A percentile compares a stretch with the other conserved stretches of the same genome.
Conservation (phyloP, 2,329 filamentous ascomycete genomes). For the Erysiphe pisi region DNA sequence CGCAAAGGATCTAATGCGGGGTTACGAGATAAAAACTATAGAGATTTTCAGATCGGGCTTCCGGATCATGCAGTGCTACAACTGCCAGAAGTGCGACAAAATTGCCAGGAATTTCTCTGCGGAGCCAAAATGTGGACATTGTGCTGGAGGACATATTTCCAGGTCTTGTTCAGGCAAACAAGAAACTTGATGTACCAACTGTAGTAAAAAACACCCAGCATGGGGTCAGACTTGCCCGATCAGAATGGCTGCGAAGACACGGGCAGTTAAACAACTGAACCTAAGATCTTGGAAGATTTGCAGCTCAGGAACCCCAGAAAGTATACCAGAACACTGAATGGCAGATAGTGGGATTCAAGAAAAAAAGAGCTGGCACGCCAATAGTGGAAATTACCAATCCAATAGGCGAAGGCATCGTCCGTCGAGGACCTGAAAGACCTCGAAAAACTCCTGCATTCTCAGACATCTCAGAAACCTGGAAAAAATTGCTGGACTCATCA, state of each 20-base stretch:
- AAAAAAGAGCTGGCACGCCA: not conserved
- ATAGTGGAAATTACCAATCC: not conserved
- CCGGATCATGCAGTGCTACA: not conserved
- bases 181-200: not conserved
- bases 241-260: not conserved
- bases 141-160: too few species aligned
- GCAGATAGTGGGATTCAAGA: not conserved
- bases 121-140: not conserved
- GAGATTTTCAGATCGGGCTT: not conserved
- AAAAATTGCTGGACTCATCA: too few species aligned
- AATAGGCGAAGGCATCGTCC: not conserved
- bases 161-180: too few species aligned
- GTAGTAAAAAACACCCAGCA: not conserved
- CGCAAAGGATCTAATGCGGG: too few species aligned
- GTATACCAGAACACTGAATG: not conserved
- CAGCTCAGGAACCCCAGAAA: not conserved
- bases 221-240: not conserved
- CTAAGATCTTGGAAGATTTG: constrained; percentile 8
- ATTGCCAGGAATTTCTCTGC: not conserved
- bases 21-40: too few species aligned
- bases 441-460: not conserved
- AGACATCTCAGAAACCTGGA: too few species aligned
- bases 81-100: not conserved
- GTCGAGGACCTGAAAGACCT: too few species aligned
- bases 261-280: not conserved